Conservation (phyloP, 805 yeast species). For the Wickerhamomyces bisporus region DNA sequence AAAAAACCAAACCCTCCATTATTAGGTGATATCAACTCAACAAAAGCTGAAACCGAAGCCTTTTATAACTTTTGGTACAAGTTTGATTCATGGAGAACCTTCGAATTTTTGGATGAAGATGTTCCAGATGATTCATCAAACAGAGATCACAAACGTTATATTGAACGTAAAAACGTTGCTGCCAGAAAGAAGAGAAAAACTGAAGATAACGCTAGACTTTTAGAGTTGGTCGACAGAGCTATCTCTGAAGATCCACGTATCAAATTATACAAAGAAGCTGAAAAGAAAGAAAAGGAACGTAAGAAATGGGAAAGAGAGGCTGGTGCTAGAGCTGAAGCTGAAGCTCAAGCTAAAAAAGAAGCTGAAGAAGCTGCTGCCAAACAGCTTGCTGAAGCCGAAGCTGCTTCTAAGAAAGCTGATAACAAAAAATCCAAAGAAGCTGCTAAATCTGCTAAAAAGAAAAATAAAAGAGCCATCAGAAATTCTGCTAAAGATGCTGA, state of each 20-base stretch:
- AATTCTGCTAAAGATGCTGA: conserved; percentile 73
- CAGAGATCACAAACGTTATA: conserved; percentile 98
- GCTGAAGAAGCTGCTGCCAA: conserved; percentile 83
- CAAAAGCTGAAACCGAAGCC: conserved; percentile 77
- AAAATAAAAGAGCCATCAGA: conserved; percentile 88
- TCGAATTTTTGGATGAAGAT: conserved; percentile 97
- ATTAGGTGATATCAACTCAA: conserved; percentile 62
- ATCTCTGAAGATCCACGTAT: conserved; percentile 91
- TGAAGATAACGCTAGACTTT: conserved; percentile 88
- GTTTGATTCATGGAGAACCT: conserved; percentile 97
- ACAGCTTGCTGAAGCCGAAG: conserved; percentile 69
- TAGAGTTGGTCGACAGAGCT: conserved; percentile 84
- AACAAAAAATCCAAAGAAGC: conserved; percentile 95
- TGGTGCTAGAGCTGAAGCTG: conserved; percentile 95
- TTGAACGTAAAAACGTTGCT: conserved; percentile 95
- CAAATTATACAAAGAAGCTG: conserved; percentile 86
- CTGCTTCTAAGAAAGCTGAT: conserved; percentile 61
- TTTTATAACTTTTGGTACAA: conserved; percentile 92
- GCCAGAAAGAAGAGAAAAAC: conserved; percentile 97
- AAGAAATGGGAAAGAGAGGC: conserved; percentile 98
- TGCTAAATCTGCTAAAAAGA: conserved; percentile 87
- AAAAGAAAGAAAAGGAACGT: conserved; percentile 90
- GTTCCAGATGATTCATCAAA: conserved; percentile 98
- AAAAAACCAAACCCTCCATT: conserved; percentile 84
- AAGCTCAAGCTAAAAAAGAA: conserved; percentile 79